phyloP scores from a whole-genome alignment of 768 basidiomycete species.

The Termitomyces sp. region DNA sequence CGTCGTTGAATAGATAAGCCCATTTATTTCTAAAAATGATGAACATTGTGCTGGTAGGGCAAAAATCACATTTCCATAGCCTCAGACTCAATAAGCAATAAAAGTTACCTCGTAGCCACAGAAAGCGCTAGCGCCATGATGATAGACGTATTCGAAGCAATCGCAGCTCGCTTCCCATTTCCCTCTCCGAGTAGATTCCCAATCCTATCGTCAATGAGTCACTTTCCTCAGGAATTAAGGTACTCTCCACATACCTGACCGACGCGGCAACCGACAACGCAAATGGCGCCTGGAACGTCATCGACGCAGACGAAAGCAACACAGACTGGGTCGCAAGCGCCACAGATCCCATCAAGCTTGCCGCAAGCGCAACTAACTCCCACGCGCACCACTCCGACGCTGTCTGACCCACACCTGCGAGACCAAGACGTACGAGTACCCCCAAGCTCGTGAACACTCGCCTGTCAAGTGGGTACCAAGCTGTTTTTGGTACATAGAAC shows the following conservation, averaged over 20 bases:
- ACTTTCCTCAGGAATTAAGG: neutral
- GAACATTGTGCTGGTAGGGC: slow-evolving; percentile 40
- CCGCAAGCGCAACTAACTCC: slow-evolving; percentile 71
- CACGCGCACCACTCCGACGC: slow-evolving; percentile 98
- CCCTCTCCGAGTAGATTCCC: slow-evolving; percentile 87
- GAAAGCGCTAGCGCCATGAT: slow-evolving; percentile 63
- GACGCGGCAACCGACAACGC: slow-evolving; percentile 79
- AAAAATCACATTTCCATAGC: neutral
- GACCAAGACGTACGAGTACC: slow-evolving; percentile 65
- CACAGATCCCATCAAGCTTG: slow-evolving; percentile 65
- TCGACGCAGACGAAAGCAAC: slow-evolving; percentile 68
- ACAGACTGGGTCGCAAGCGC: slow-evolving; percentile 88
- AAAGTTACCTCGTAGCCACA: slow-evolving; percentile 53
- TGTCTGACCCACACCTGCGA: slow-evolving; percentile 83
- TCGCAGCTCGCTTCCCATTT: slow-evolving; percentile 65
- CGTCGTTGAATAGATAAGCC: slow-evolving; percentile 71
- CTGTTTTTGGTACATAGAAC: slow-evolving; percentile 57
- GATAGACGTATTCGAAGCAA: slow-evolving; percentile 62
- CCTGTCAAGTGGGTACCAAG: slow-evolving; percentile 74
- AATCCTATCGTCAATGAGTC: slow-evolving; percentile 39
- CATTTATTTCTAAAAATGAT: slow-evolving; percentile 58
- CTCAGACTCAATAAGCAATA: neutral
- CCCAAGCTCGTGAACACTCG: slow-evolving; percentile 65
- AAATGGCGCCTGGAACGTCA: slow-evolving; percentile 80
- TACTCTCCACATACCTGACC: slow-evolving; percentile 53